phyloP scores from a whole-genome alignment of 768 basidiomycete genomes.

The Suillus discolor region DNA sequence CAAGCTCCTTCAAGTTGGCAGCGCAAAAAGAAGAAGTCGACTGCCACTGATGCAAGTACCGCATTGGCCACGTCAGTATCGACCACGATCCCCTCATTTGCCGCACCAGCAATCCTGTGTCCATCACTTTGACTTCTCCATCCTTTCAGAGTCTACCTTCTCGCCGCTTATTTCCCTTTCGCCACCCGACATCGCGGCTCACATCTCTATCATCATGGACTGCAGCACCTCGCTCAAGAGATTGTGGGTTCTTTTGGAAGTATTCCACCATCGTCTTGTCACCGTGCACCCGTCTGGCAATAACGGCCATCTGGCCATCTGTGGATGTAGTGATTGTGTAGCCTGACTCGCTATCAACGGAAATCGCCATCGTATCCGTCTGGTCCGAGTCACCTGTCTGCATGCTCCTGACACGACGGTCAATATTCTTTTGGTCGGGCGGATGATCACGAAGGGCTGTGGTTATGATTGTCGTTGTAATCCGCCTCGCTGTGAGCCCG shows the following conservation, averaged over 20 bases:
- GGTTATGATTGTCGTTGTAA: background rate
- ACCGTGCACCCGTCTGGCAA: background rate
- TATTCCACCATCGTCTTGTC: background rate
- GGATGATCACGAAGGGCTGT: constrained; percentile 2
- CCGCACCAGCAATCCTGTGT: background rate
- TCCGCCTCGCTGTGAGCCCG: background rate
- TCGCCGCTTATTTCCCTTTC: background rate
- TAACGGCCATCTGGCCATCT: background rate
- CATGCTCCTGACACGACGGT: constrained; percentile 4
- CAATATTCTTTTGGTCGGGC: constrained; percentile 1
- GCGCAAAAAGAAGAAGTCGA: background rate
- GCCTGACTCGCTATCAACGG: constrained; percentile 2
- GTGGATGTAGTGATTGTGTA: background rate
- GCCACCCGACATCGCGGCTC: background rate
- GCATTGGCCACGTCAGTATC: background rate
- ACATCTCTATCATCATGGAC: background rate
- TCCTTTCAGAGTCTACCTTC: background rate
- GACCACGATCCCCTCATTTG: background rate
- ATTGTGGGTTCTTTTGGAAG: background rate
- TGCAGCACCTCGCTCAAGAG: background rate
- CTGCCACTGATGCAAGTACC: background rate
- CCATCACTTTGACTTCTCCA: background rate
- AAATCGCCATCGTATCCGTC: background rate
- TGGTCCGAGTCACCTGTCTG: background rate
- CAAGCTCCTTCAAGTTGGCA: background rate